Percentiles rank a stretch among this genome's conserved stretches.
phyloP scores from a whole-genome alignment of 768 basidiomycete genomes.

The Gymnopilus dilepis region DNA sequence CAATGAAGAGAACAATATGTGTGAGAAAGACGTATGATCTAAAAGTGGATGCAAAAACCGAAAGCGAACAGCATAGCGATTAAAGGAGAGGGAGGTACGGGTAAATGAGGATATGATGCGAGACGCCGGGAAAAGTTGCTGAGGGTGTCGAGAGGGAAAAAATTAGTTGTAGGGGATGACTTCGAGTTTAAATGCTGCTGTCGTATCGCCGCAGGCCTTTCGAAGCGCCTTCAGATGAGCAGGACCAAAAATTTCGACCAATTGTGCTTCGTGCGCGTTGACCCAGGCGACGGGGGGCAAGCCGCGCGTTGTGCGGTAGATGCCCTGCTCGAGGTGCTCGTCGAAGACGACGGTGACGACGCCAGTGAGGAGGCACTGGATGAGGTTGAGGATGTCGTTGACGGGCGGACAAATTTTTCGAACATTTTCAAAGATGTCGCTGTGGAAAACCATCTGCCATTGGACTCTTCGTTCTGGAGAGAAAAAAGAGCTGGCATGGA shows the following conservation, averaged over 20 bases:
- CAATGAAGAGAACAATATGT: conserved; percentile 28
- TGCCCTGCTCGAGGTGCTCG: conserved; percentile 71
- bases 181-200: conserved; percentile 77
- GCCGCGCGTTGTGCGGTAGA: conserved; percentile 77
- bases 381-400: conserved; percentile 68
- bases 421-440: conserved; percentile 74
- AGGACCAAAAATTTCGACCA: conserved; percentile 76
- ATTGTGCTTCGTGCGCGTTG: conserved; percentile 65
- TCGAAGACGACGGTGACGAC: conserved; percentile 75
- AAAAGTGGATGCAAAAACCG: conserved; percentile 33
- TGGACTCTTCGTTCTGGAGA: conserved; percentile 83
- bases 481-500: conserved; percentile 85
- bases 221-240: conserved; percentile 74
- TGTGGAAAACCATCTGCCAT: conserved; percentile 91
- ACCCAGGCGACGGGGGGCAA: conserved; percentile 83
- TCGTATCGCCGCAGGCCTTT: conserved; percentile 73
- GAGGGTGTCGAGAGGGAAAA: conserved; percentile 2
- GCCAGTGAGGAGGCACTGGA: conserved; percentile 78
- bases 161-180: conserved; percentile 45
- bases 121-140: not conserved
- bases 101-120: conserved; percentile 11
- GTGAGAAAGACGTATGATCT: conserved; percentile 9
- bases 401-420: conserved; percentile 71
- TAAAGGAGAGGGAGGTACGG: conserved; percentile 20
- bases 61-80: conserved; percentile 47